Base-by-base conservation (phyloP, 2,329 filamentous ascomycete species). In the Epichloe baconii region DNA sequence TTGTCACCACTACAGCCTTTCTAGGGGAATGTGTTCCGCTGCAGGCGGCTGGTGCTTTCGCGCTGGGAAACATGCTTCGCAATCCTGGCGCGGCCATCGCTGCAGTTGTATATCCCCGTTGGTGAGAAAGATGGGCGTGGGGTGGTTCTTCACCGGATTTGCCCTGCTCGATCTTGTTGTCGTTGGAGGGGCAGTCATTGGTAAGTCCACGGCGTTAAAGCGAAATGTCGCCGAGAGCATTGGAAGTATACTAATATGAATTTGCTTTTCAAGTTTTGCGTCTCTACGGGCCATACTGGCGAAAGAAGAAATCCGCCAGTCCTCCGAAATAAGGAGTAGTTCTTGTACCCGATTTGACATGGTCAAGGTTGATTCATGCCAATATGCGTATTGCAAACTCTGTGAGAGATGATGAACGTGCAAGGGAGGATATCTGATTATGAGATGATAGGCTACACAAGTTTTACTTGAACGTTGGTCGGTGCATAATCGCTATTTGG, bases 1-100 rank as follows among this genome's bases (percentile, higher is more conserved):
- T 71, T 52, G 66, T 71, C 17, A 65, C 67, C 3, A 69, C 63
- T 21, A 70, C 68, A 0, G 66, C 66, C 1, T 72, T 68, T 53
- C 62, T 70, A 41, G 71, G 12, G 12, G 67, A 70, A 52, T 69
- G 65, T 49, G 62, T 66, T 2, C 64, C 66, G 11, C 56, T 63
- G 43, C 65, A 68, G 46, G 65, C 69, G 15, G 70, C 70, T 3
- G 66, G 62, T 17, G 59, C 69, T 7, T 68, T 72, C 44, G 69
- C 69, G 0, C 58, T 72, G 6, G 65, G 63, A 4, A 67, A 67
- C 47, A 61, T 71, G 54, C 60, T 71, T 34, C 64, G 69, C 2
- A 72, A 70, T 48, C 60, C 65, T 6, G 67, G 62, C 4, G 67
- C 68, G 1, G 68, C 68, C 1, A 62, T 71, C 12, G 64, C 65